Conservation (phyloP, 129 eudicot species). For the Tanacetum coccineum region DNA sequence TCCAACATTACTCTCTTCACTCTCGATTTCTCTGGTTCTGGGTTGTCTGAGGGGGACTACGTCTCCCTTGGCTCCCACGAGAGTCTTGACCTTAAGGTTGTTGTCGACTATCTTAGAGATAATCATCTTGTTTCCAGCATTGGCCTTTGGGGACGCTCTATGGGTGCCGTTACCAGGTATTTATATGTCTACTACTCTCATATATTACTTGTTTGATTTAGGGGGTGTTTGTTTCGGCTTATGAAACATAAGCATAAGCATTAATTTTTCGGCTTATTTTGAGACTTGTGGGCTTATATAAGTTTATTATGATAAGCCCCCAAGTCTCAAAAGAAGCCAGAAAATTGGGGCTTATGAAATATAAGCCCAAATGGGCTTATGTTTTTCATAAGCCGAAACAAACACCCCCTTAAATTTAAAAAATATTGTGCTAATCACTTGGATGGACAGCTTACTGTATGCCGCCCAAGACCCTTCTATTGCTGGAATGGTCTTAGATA, state of each 20-base stretch:
- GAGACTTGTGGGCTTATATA: no score
- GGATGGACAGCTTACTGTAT: constrained; percentile 76
- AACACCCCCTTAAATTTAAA: no score
- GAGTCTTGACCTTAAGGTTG: constrained; percentile 96
- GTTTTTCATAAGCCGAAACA: no score
- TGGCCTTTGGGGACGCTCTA: constrained; percentile 98
- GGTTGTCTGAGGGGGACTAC: constrained; percentile 82
- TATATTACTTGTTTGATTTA: neutral
- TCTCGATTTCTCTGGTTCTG: constrained; percentile 98
- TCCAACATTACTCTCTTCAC: constrained; percentile 85
- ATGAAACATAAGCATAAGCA: no score
- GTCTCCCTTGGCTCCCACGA: constrained; percentile 99
- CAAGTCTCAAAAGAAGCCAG: no score
- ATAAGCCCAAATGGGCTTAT: no score
- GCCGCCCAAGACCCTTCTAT: constrained; percentile 98
- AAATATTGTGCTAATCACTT: neutral
- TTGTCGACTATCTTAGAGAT: constrained; percentile 69
- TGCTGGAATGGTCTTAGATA: constrained; percentile 96
- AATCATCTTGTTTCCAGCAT: constrained; percentile 67
- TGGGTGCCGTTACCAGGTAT: constrained; percentile 96
- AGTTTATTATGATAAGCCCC: no score
- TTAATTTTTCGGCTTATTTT: no score
- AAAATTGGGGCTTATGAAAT: no score
- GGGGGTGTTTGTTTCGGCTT: no score
- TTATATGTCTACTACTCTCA: neutral